phyloP scores from a whole-genome alignment of 176 grass and related monocot species.

The Phoenix roebelenii region DNA sequence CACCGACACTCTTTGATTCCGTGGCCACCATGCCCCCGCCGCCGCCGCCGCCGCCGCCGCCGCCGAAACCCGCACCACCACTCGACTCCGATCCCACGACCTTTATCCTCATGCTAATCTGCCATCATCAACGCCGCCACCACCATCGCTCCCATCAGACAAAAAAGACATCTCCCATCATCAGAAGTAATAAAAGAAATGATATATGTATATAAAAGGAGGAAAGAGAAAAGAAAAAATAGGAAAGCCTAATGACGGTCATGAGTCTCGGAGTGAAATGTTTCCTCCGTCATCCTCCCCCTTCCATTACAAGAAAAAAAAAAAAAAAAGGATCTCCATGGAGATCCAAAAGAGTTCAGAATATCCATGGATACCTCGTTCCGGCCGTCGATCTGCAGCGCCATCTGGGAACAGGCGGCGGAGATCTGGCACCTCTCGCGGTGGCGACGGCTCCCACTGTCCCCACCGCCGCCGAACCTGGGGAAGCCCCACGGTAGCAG shows the following conservation, averaged over 20 bases:
- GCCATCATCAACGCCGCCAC: not conserved
- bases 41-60: not conserved
- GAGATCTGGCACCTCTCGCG: conserved; percentile 13
- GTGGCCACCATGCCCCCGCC: conserved; percentile 10
- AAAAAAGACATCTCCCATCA: not conserved
- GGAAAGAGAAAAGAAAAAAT: too few relatives aligned
- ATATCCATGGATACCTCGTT: conserved; percentile 2
- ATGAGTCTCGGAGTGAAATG: not conserved
- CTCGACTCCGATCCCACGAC: conserved; percentile 17
- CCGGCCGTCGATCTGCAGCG: conserved; percentile 20
- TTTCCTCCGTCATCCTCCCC: not conserved
- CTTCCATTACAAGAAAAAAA: too few relatives aligned
- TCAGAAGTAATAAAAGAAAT: too few relatives aligned
- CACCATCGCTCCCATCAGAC: not conserved
- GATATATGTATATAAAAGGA: too few relatives aligned
- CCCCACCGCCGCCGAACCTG: conserved; percentile 7
- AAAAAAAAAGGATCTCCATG: too few relatives aligned
- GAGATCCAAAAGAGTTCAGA: too few relatives aligned
- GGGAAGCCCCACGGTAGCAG: conserved; percentile 12
- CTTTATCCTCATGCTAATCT: conserved; percentile 22
- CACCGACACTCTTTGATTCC: conserved; percentile 21
- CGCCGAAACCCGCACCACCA: not conserved
- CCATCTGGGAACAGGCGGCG: conserved; percentile 19
- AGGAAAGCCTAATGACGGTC: too few relatives aligned
- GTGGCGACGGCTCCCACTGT: not conserved